A percentile compares a stretch with the other conserved stretches of the same genome.
Conservation (phyloP, 768 basidiomycete species). For the Infundibulicybe gibba region DNA sequence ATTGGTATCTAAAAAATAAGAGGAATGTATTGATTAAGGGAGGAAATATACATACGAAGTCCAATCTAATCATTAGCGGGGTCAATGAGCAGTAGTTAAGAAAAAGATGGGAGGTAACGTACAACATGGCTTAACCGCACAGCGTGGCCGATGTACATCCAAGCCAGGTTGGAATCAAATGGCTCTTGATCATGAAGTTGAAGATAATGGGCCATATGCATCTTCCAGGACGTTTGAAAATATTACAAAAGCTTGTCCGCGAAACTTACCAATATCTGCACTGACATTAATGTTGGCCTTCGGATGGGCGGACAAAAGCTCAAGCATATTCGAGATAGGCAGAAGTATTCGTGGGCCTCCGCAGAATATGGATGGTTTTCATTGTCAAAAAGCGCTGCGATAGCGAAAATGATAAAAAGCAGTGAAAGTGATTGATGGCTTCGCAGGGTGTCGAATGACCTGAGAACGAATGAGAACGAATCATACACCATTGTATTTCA, state of each 20-base stretch:
- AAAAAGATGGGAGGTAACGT: constrained; percentile 18
- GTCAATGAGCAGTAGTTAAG: background rate
- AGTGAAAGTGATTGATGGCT: constrained; percentile 56
- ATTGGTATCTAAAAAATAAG: constrained; percentile 44
- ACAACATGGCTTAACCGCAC: constrained; percentile 61
- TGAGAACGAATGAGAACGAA: constrained; percentile 1
- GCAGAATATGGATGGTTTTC: constrained; percentile 40
- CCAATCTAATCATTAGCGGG: constrained; percentile 31
- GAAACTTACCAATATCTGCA: constrained; percentile 51
- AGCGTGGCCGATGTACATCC: constrained; percentile 56
- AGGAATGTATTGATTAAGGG: constrained; percentile 1
- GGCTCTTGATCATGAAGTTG: constrained; percentile 52
- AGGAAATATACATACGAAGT: constrained; percentile 39
- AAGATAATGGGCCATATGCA: constrained; percentile 46
- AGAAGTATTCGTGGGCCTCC: constrained; percentile 60
- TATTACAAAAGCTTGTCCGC: background rate
- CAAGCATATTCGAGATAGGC: constrained; percentile 52
- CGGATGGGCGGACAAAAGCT: constrained; percentile 40
- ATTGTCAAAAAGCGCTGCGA: constrained; percentile 62
- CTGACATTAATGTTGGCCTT: constrained; percentile 50
- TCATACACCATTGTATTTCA: background rate
- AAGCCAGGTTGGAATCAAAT: constrained; percentile 42
- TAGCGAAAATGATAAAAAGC: constrained; percentile 62
- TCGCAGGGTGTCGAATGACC: constrained; percentile 33
- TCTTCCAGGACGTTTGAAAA: constrained; percentile 13